phyloP scores from a whole-genome alignment of 345 rosid species.

The Conringia planisiliqua region DNA sequence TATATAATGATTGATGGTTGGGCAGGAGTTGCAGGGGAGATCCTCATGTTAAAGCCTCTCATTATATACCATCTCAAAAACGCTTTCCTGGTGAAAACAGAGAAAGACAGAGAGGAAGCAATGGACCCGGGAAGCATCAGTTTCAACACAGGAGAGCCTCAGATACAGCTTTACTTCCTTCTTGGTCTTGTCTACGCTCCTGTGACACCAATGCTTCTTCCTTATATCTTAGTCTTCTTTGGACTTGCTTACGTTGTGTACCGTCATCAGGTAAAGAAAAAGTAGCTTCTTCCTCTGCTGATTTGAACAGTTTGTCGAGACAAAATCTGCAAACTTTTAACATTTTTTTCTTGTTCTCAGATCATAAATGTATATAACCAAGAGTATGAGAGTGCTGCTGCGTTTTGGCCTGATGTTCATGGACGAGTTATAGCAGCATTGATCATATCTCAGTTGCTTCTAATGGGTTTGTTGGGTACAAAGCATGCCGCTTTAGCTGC shows the following conservation, averaged over 20 bases:
- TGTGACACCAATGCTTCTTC: constrained; percentile 78
- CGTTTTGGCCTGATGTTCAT: constrained; percentile 97
- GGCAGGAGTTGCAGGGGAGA: constrained; percentile 95
- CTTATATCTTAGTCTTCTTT: constrained; percentile 82
- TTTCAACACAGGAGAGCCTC: constrained; percentile 90
- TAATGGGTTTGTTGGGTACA: constrained; percentile 71
- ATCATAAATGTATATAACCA: constrained; percentile 92
- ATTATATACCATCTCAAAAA: constrained; percentile 87
- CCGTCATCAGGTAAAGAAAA: constrained; percentile 76
- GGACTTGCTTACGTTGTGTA: constrained; percentile 72
- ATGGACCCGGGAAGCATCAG: constrained; percentile 93
- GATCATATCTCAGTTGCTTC: constrained; percentile 71
- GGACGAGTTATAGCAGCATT: constrained; percentile 62
- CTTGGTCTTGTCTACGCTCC: constrained; percentile 88
- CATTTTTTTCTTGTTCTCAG: constrained; percentile 30
- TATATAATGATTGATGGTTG: constrained; percentile 98
- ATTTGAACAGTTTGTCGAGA: not conserved
- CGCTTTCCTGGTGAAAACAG: constrained; percentile 86
- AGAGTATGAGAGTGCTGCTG: constrained; percentile 83
- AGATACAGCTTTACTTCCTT: constrained; percentile 81
- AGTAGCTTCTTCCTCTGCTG: not conserved
- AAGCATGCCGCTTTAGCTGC: constrained; percentile 57
- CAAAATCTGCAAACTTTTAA: not conserved
- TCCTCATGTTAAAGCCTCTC: constrained; percentile 77
- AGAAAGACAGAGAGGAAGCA: constrained; percentile 89